Evolutionary conservation across 306 rosid species (phyloP), one percentile per base, ranked within the genome.

Genomic region (Astragalus glycyphyllos): DNA sequence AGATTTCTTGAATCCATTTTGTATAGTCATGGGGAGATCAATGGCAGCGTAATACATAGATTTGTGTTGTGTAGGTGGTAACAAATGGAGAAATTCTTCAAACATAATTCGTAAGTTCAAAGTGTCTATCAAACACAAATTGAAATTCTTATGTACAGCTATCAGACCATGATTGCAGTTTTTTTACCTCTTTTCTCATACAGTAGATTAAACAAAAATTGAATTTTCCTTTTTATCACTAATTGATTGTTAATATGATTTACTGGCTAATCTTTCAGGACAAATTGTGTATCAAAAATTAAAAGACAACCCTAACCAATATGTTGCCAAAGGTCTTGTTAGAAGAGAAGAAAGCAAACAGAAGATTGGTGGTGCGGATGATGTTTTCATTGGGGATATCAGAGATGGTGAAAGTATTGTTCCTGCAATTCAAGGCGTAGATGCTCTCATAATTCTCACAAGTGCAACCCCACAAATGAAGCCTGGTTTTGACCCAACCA

Each of bases 391-490:
- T 15, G 98, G 96, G 15, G 98, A 94, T 82, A 86, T 94, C 60
- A 90, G 90, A 82, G 85, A 88, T 75, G 60, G 82, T 14, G 84
- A 60, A 71, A 82, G 85, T 77, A 68, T 94, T 74, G 79, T 75
- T 75, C 90, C 97, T 74, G 98, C 94, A 12, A 70, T 89, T 71
- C 86, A 90, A 88, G 98, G 96, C 45, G 48, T 84, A 1, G 88
- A 94, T 70, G 80, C 90, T 47, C 97, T 94, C 23, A 59, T 94
- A 55, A 90, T 94, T 77, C 96, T 94, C 71, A 94, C 97, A 7
- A 94, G 98, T 51, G 96, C 90, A n/a, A 92, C 83, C 44, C 98
- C 98, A 1, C 61, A 60, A 70, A 85, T 90, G 88, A 94, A 88
- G 71, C 87, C 97, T 1, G 98, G 95, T 14, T 94, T 80, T 65